phyloP scores from a whole-genome alignment of 371 early-diverging fungal genomes.

The Lichtheimia ramosa region DNA sequence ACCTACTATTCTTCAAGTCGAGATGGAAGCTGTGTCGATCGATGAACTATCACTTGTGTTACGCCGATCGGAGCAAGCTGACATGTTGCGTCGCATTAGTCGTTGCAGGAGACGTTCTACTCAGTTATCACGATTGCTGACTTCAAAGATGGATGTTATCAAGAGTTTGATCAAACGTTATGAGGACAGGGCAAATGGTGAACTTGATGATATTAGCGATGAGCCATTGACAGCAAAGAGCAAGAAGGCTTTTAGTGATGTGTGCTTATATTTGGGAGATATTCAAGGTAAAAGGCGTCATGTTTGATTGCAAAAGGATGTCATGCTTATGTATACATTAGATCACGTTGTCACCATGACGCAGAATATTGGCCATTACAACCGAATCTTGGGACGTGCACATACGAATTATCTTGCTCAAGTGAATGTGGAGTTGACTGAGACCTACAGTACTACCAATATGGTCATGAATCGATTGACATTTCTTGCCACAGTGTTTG shows the following conservation, averaged over 20 bases:
- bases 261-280: constrained; percentile 82
- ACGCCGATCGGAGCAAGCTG: constrained; percentile 70
- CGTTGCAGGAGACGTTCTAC: constrained; percentile 79
- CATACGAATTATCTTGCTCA: constrained; percentile 86
- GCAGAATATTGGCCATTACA: constrained; percentile 74
- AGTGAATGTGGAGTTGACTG: constrained; percentile 78
- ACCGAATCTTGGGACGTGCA: constrained; percentile 73
- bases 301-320: neutral
- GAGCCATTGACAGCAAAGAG: constrained; percentile 5
- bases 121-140: constrained; percentile 69
- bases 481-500: constrained; percentile 75
- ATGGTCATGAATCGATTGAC: constrained; percentile 83
- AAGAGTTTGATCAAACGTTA: constrained; percentile 80
- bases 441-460: constrained; percentile 76
- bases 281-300: constrained; percentile 71
- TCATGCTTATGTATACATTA: constrained; percentile 22
- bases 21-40: constrained; percentile 84
- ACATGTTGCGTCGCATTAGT: constrained; percentile 88
- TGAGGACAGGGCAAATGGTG: constrained; percentile 39
- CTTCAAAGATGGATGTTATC: constrained; percentile 79
- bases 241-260: constrained; percentile 43
- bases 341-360: constrained; percentile 80
- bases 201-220: constrained; percentile 3
- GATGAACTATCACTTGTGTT: constrained; percentile 86
- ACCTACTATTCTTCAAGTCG: constrained; percentile 71